Percentiles rank a stretch among this genome's conserved stretches.
phyloP scores from a whole-genome alignment of 75 land plant genomes.

The Cunninghamia lanceolata region DNA sequence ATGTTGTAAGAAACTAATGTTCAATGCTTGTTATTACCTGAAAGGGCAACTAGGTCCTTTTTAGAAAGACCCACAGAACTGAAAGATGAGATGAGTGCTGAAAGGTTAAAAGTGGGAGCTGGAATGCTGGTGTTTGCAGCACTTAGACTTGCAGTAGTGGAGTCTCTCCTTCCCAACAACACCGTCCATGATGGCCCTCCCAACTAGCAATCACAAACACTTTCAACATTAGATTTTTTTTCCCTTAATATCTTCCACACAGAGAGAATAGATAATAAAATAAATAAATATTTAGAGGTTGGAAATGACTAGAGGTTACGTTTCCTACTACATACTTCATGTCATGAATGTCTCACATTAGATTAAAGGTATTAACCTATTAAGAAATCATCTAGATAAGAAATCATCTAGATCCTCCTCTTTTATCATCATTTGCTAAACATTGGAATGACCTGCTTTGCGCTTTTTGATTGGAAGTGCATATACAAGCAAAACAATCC shows the following conservation, averaged over 20 bases:
- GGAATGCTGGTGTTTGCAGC: constrained; percentile 25
- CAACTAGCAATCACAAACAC: constrained; percentile 4
- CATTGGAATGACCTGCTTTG: too few species aligned
- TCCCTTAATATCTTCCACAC: not conserved
- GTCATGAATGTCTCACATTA: too few species aligned
- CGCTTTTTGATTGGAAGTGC: too few species aligned
- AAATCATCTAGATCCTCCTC: too few species aligned
- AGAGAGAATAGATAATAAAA: not conserved
- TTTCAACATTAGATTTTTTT: not conserved
- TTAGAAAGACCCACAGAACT: constrained; percentile 18
- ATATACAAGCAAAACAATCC: too few species aligned
- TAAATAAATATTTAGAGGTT: too few species aligned
- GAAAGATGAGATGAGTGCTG: constrained; percentile 25
- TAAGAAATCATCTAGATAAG: too few species aligned
- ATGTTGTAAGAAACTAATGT: not conserved
- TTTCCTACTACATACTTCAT: too few species aligned
- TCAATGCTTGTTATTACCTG: constrained; percentile 17
- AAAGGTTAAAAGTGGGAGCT: not conserved
- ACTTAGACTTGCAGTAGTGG: constrained; percentile 23
- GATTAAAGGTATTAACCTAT: too few species aligned
- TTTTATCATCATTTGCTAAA: too few species aligned
- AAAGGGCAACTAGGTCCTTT: constrained; percentile 41
- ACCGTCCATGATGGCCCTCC: constrained; percentile 37
- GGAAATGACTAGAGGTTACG: too few species aligned
- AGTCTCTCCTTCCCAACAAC: constrained; percentile 38